Evolutionary conservation across 371 early-diverging fungal species (phyloP), one percentile per base, ranked within the genome.

Genomic region (Mortierella polycephala): DNA sequence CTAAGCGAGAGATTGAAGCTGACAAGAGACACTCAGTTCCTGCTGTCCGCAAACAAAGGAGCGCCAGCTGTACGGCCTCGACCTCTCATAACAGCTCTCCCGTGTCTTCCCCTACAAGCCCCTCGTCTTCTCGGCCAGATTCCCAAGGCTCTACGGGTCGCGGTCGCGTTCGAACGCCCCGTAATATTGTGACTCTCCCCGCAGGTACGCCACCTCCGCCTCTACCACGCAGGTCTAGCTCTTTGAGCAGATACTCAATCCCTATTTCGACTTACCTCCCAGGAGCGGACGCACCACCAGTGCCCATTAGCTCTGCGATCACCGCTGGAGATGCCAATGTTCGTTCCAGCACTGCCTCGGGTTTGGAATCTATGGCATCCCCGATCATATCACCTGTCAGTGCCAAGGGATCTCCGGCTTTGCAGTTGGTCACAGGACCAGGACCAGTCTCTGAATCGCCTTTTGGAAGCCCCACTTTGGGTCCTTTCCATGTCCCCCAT

Each of bases 161-260:
- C 14, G 57, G 64, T 23, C 70, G 75, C 44, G 71, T 70, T 12
- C 75, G 75, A n/a, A 40, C 58, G 21, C 52, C 73, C 47, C 70
- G 75, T 39, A 52, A 58, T 14, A 60, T 74, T n/a, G 74, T 74
- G 21, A 60, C 70, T 0, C 49, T 75, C 10, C 75, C 75, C 21
- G 71, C 71, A 16, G 71, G 71, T 37, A 51, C 71, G 9, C 75
- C 75, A 18, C 71, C 66, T 4, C 75, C 75, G 40, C 75, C 75
- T 42, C 45, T 75, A 51, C 75, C 75, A 40, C 75, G 70, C 37
- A 61, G 75, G 21, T 69, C 71, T 21, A 75, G 75, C 39, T 75
- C 75, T 0, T 60, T 75, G 71, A 67, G 52, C 50, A 56, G 75
- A 40, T 67, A 67, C 60, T 75, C 75, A 51, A 66, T 75, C 23